Evolutionary conservation across 2,329 filamentous ascomycete genomes (phyloP).

Genomic region (Annulohypoxylon truncatum): DNA sequence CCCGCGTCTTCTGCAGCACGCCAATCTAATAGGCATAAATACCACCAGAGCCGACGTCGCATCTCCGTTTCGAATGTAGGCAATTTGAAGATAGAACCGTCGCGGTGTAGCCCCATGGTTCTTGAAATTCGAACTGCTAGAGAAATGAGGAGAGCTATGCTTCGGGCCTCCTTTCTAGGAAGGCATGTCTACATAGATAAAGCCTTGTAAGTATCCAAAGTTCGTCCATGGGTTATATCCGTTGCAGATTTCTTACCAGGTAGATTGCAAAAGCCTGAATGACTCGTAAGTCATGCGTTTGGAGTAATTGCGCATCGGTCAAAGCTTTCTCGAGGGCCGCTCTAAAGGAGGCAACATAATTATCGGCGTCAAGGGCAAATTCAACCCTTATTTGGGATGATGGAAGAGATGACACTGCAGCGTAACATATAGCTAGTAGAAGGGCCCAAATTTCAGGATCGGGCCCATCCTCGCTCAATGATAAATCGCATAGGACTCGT

Average conservation of each 20-base stretch:
- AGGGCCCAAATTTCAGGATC: neutral
- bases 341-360: neutral
- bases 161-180: neutral
- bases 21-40: conserved; percentile 3
- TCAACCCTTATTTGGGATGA: neutral
- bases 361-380: neutral
- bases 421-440: neutral
- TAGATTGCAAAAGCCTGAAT: conserved; percentile 1
- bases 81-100: neutral
- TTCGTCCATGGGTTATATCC: neutral
- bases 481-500: neutral
- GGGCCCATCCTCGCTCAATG: neutral
- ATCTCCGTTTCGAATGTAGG: conserved; percentile 1
- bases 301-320: neutral
- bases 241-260: neutral
- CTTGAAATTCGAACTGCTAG: neutral
- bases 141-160: neutral
- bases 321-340: neutral
- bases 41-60: conserved; percentile 2
- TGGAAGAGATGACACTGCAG: neutral
- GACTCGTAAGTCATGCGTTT: conserved; percentile 3
- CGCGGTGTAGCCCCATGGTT: conserved; percentile 5
- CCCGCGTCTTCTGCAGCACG: conserved; percentile 2
- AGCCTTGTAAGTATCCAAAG: neutral
- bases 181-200: conserved; percentile 1